phyloP scores from a whole-genome alignment of 768 basidiomycete genomes.

The Kwoniella heveanensis region DNA sequence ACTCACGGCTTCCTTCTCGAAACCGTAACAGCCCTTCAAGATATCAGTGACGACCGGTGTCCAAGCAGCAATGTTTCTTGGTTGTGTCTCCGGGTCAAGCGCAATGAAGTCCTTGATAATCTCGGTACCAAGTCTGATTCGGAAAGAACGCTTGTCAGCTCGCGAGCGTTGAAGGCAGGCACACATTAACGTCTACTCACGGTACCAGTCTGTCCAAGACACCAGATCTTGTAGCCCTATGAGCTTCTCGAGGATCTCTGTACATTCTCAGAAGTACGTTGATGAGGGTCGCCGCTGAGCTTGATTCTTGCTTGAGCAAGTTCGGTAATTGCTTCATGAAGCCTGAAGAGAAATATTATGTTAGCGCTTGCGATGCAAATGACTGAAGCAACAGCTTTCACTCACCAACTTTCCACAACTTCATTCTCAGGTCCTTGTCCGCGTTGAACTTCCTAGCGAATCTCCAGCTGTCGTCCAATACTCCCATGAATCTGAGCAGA shows the following conservation, averaged over 20 bases:
- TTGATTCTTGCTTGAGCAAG: conserved; percentile 95
- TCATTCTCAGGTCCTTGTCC: conserved; percentile 93
- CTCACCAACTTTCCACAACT: conserved; percentile 99
- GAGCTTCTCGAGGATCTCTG: conserved; percentile 81
- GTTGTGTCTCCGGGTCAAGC: conserved; percentile 83
- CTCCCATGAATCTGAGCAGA: conserved; percentile 87
- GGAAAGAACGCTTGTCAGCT: too few relatives aligned
- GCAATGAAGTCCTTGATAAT: conserved; percentile 89
- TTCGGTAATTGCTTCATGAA: conserved; percentile 99
- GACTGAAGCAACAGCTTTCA: conserved; percentile 32
- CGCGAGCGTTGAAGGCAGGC: too few relatives aligned
- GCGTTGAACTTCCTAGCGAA: conserved; percentile 98
- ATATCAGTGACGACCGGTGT: conserved; percentile 98
- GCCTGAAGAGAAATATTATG: conserved; percentile 64
- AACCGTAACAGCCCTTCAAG: conserved; percentile 80
- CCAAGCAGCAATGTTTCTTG: conserved; percentile 95
- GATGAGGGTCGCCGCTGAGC: conserved; percentile 90
- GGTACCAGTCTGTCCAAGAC: conserved; percentile 69
- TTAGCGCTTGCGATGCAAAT: background rate
- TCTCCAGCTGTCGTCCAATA: conserved; percentile 94
- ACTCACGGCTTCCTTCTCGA: conserved; percentile 88
- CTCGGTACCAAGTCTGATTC: conserved; percentile 73
- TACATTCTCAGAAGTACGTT: conserved; percentile 93
- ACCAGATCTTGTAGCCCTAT: conserved; percentile 63
- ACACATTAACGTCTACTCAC: too few relatives aligned